A percentile compares a stretch with the other conserved stretches of the same genome.
phyloP scores from a whole-genome alignment of 768 basidiomycete genomes.

The Rhodotorula kratochvilovae region DNA sequence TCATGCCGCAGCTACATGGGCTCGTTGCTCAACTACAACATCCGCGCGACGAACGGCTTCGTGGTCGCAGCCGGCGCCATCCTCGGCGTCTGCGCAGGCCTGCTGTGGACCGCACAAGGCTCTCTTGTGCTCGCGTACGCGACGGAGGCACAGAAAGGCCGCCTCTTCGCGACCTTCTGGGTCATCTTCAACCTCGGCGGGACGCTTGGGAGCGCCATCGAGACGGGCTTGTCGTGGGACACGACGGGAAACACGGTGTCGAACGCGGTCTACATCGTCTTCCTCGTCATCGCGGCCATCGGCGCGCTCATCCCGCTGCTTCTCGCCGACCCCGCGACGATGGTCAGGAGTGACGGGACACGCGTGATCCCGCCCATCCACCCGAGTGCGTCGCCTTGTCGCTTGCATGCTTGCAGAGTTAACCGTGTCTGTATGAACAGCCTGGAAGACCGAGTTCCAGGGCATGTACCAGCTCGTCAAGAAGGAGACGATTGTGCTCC shows the following conservation, averaged over 20 bases:
- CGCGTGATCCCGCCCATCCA: slow-evolving; percentile 22
- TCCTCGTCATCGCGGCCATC: slow-evolving; percentile 58
- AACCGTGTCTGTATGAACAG: no score
- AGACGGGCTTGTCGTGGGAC: slow-evolving; percentile 32
- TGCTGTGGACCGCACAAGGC: slow-evolving; percentile 82
- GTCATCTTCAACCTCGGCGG: slow-evolving; percentile 60
- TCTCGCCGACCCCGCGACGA: slow-evolving; percentile 67
- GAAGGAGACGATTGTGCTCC: slow-evolving; percentile 66
- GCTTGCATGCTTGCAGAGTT: slow-evolving; percentile 49
- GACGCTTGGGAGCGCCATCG: slow-evolving; percentile 39
- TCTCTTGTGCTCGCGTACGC: slow-evolving; percentile 78
- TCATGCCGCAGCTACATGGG: slow-evolving; percentile 45
- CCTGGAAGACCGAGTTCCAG: slow-evolving; percentile 70
- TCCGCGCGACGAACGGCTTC: slow-evolving; percentile 61
- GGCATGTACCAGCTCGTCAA: slow-evolving; percentile 65
- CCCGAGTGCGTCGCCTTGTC: slow-evolving; percentile 3
- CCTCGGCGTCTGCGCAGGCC: slow-evolving; percentile 63
- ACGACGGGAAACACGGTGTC: slow-evolving; percentile 33
- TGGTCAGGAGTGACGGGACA: slow-evolving; percentile 57
- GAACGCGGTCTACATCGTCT: slow-evolving; percentile 60
- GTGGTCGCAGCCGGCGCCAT: slow-evolving; percentile 58
- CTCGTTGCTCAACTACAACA: slow-evolving; percentile 57
- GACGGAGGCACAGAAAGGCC: slow-evolving; percentile 48
- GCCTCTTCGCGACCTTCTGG: slow-evolving; percentile 28
- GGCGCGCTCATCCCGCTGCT: slow-evolving; percentile 46